Conservation (phyloP, 2,329 filamentous ascomycete species). For the Colletotrichum plurivorum region DNA sequence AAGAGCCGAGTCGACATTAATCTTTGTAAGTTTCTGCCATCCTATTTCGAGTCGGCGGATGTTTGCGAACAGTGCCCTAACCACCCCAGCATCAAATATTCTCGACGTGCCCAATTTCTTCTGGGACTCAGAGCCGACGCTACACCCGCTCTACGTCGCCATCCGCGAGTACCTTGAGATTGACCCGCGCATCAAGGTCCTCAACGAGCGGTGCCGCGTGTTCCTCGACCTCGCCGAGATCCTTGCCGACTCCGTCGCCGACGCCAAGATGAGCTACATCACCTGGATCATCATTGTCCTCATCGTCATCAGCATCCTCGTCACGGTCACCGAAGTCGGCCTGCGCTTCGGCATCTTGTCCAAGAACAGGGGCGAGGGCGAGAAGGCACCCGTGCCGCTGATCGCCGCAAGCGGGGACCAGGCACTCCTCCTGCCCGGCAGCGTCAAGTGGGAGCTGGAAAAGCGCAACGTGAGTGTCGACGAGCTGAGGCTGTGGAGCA, state of each 20-base stretch:
- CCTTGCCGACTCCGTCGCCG: conserved; percentile 89
- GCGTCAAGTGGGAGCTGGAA: conserved; percentile 39
- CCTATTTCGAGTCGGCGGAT: not conserved
- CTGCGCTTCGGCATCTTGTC: conserved; percentile 85
- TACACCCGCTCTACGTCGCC: conserved; percentile 93
- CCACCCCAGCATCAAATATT: conserved; percentile 84
- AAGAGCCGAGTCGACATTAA: conserved; percentile 97
- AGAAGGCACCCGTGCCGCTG: conserved; percentile 5
- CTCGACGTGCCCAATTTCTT: conserved; percentile 97
- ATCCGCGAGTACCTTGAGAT: conserved; percentile 99
- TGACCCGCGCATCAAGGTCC: conserved; percentile 93
- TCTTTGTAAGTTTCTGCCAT: conserved; percentile 77
- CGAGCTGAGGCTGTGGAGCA: conserved; percentile 44
- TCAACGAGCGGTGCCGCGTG: conserved; percentile 96
- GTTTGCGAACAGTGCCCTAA: not conserved
- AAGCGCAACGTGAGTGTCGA: conserved; percentile 40
- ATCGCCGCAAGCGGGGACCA: conserved; percentile 4
- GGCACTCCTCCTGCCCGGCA: conserved; percentile 7
- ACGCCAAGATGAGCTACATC: conserved; percentile 95
- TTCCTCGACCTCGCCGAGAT: conserved; percentile 98
- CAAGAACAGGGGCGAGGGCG: conserved; percentile 48
- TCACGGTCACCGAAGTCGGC: conserved; percentile 91
- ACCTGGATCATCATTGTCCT: conserved; percentile 99
- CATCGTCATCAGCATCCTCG: conserved; percentile 90
- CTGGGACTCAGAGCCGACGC: conserved; percentile 96